Evolutionary conservation across 2,329 filamentous ascomycete species (phyloP).

Genomic region (Xylaria sp.): DNA sequence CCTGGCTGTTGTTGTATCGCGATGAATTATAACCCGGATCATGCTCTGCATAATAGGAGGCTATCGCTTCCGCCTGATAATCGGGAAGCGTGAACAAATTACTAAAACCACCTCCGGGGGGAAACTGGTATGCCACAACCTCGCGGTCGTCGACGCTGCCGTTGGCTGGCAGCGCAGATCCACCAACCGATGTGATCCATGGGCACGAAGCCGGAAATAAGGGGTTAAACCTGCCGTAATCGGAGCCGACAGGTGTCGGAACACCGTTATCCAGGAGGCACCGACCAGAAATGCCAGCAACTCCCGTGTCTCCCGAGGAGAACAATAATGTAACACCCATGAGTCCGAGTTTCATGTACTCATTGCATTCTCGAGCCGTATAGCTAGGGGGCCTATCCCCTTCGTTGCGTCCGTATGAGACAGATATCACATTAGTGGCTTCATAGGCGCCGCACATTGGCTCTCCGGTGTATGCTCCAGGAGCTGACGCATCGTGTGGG

Average conservation of each 20-base stretch:
- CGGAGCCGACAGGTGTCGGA: not conserved
- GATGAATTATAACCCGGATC: slow-evolving; percentile 44
- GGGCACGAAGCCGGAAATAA: slow-evolving; percentile 27
- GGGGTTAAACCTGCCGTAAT: slow-evolving; percentile 17
- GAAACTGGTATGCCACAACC: slow-evolving; percentile 11
- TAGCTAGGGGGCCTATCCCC: slow-evolving; percentile 60
- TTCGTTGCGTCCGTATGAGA: slow-evolving; percentile 64
- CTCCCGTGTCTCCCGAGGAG: slow-evolving; percentile 32
- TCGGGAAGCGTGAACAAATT: slow-evolving; percentile 42
- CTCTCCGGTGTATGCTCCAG: slow-evolving; percentile 55
- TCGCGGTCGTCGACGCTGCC: slow-evolving; percentile 21
- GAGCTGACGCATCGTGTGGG: slow-evolving; percentile 53
- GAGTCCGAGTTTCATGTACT: slow-evolving; percentile 45
- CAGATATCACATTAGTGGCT: slow-evolving; percentile 63
- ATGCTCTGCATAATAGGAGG: slow-evolving; percentile 41
- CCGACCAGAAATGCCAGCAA: slow-evolving; percentile 17
- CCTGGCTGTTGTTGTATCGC: slow-evolving; percentile 28
- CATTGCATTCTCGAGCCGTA: slow-evolving; percentile 61
- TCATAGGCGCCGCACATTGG: slow-evolving; percentile 57
- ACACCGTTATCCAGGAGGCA: slow-evolving; percentile 15
- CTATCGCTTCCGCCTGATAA: slow-evolving; percentile 43
- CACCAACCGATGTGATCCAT: slow-evolving; percentile 28
- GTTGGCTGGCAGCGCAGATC: slow-evolving; percentile 10
- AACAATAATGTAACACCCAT: slow-evolving; percentile 31
- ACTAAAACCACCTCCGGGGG: slow-evolving; percentile 39